These are phyloP conservation scores for Alternaria conjuncta DNA, from an alignment of 2,329 filamentous ascomycete species.

Conservation along the genomic window DNA sequence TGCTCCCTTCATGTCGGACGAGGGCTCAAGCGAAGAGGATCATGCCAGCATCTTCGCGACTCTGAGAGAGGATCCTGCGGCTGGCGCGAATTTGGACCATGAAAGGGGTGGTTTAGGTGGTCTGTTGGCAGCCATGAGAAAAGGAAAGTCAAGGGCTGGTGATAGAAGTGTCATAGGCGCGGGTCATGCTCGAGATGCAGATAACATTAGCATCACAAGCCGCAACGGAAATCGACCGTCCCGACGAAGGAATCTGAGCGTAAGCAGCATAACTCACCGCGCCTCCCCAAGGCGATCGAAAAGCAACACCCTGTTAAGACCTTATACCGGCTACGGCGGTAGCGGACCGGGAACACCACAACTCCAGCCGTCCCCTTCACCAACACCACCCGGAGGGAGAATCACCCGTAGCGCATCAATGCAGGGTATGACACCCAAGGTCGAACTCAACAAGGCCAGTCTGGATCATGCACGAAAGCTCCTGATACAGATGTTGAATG, in stretches of 20 bases:
- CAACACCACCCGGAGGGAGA: constrained; percentile 44
- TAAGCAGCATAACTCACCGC: constrained; percentile 76
- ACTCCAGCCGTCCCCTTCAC: constrained; percentile 33
- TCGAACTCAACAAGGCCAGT: constrained; percentile 87
- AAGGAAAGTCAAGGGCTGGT: constrained; percentile 72
- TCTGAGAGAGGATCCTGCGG: constrained; percentile 69
- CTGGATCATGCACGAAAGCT: constrained; percentile 86
- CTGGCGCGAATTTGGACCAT: constrained; percentile 68
- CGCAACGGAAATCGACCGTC: constrained; percentile 68
- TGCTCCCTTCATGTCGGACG: constrained; percentile 93
- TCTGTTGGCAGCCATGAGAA: constrained; percentile 74
- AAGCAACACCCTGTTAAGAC: constrained; percentile 61
- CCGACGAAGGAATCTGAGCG: constrained; percentile 82
- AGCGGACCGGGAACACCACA: constrained; percentile 26
- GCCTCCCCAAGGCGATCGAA: constrained; percentile 72
- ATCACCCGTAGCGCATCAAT: constrained; percentile 80
- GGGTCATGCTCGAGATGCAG: constrained; percentile 69
- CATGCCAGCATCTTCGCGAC: constrained; percentile 83
- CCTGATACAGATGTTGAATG: constrained; percentile 80
- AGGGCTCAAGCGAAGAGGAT: constrained; percentile 90
- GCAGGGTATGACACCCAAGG: constrained; percentile 75
- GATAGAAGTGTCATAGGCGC: constrained; percentile 72
- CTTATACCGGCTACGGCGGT: constrained; percentile 49
- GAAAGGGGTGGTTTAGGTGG: constrained; percentile 77
- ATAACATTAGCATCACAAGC: constrained; percentile 69